phyloP scores from a whole-genome alignment of 2,329 filamentous ascomycete species.

The Beauveria sp. region DNA sequence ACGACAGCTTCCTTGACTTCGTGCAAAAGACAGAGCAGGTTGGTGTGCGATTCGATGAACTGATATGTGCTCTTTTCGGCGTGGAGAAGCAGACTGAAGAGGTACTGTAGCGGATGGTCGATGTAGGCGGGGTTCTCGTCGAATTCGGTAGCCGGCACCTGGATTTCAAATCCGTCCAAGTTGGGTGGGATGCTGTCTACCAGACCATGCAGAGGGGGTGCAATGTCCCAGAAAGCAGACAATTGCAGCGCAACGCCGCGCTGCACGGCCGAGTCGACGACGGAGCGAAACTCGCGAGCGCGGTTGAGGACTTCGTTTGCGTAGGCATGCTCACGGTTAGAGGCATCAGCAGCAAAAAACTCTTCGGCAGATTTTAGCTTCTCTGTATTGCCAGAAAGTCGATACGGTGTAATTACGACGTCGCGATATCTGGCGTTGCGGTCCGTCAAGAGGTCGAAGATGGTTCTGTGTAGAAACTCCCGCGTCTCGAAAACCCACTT shows the following conservation, averaged over 20 bases:
- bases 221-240: constrained; percentile 96
- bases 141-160: constrained; percentile 72
- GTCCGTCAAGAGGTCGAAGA: constrained; percentile 77
- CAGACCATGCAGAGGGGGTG: constrained; percentile 69
- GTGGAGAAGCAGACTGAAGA: constrained; percentile 77
- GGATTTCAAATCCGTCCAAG: constrained; percentile 56
- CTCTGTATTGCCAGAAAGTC: constrained; percentile 63
- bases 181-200: constrained; percentile 69
- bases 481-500: constrained; percentile 97
- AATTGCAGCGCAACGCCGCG: constrained; percentile 87
- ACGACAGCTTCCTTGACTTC: constrained; percentile 79
- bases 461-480: constrained; percentile 77
- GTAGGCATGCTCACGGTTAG: constrained; percentile 62
- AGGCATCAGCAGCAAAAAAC: constrained; percentile 76
- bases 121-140: constrained; percentile 80
- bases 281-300: constrained; percentile 65
- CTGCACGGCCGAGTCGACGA: constrained; percentile 78
- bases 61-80: constrained; percentile 91
- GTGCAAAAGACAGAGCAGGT: constrained; percentile 81
- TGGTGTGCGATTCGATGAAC: constrained; percentile 92
- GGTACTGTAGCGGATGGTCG: constrained; percentile 78
- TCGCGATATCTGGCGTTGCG: constrained; percentile 81
- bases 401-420: constrained; percentile 76
- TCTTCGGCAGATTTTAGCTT: constrained; percentile 71
- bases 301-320: constrained; percentile 66